Evolutionary conservation across 2,329 filamentous ascomycete genomes (phyloP).

Genomic region (Escovopsis sp.): DNA sequence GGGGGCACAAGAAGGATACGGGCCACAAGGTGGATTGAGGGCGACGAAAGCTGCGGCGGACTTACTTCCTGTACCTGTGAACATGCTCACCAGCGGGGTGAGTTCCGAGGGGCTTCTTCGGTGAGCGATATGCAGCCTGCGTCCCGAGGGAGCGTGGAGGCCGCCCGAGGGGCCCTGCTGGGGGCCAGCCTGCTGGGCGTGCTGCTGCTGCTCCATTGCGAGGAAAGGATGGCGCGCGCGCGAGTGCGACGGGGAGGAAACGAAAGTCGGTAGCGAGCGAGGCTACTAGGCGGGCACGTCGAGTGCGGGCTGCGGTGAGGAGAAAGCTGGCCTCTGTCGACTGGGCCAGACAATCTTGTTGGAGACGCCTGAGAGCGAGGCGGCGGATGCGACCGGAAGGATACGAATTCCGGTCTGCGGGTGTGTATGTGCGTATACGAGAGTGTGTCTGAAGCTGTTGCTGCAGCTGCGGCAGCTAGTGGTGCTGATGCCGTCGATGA

Average conservation of each 20-base stretch:
- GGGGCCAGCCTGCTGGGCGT: slow-evolving; percentile 26
- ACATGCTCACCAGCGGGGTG: slow-evolving; percentile 95
- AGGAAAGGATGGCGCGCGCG: slow-evolving; percentile 10
- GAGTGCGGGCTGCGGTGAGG: slow-evolving; percentile 18
- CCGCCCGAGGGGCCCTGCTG: slow-evolving; percentile 37
- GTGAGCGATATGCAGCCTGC: slow-evolving; percentile 92
- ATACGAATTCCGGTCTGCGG: too few relatives aligned
- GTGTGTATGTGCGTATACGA: too few relatives aligned
- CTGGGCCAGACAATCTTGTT: slow-evolving; percentile 5
- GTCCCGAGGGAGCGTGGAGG: slow-evolving; percentile 61
- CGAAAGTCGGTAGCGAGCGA: slow-evolving; percentile 25
- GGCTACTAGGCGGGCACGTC: slow-evolving; percentile 26
- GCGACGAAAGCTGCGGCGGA: slow-evolving; percentile 10
- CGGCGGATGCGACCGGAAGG: too few relatives aligned
- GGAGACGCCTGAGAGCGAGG: too few relatives aligned
- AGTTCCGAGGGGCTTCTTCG: slow-evolving; percentile 93
- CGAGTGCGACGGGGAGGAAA: too few relatives aligned
- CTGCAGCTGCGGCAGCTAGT: neutral
- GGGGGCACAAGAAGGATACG: too few relatives aligned
- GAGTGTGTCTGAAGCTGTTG: neutral
- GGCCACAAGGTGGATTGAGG: too few relatives aligned
- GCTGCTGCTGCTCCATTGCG: slow-evolving; percentile 46
- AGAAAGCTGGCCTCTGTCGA: neutral
- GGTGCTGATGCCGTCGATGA: neutral
- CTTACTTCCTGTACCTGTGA: slow-evolving; percentile 49